A percentile compares a stretch with the other conserved stretches of the same genome.
These are phyloP conservation scores for Penicillium tannophilum DNA, from an alignment of 495 filamentous ascomycete species.

Conservation along the genomic window DNA sequence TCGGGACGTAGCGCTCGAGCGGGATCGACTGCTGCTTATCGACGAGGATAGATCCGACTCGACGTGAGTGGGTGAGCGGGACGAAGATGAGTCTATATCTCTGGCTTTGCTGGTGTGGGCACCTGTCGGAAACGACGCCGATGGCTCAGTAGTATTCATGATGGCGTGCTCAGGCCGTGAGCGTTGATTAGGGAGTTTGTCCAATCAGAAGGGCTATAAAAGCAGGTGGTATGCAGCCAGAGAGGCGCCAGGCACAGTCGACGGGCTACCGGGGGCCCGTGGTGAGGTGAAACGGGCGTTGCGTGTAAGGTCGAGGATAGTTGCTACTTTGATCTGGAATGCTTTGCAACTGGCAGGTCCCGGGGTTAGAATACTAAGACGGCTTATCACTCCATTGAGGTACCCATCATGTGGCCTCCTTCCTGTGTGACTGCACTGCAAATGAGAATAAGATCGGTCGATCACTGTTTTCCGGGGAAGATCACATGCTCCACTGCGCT, in stretches of 20 bases:
- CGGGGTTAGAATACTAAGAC: neutral
- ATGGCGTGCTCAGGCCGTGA: slow-evolving; percentile 39
- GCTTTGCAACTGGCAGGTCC: neutral
- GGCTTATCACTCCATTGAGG: slow-evolving; percentile 3
- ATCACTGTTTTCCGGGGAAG: slow-evolving; percentile 19
- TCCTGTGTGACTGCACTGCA: slow-evolving; percentile 4
- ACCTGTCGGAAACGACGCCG: slow-evolving; percentile 28
- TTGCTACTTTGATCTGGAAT: neutral
- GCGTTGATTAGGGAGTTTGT: slow-evolving; percentile 15
- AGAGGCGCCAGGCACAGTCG: slow-evolving; percentile 7
- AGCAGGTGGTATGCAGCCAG: slow-evolving; percentile 18
- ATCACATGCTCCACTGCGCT: slow-evolving; percentile 15
- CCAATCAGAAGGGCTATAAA: slow-evolving; percentile 15
- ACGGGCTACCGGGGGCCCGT: neutral
- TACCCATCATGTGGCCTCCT: slow-evolving; percentile 19
- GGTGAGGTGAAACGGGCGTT: neutral
- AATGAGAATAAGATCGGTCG: slow-evolving; percentile 9
- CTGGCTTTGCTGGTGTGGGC: slow-evolving; percentile 15
- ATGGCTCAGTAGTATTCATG: slow-evolving; percentile 41
- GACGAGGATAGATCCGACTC: slow-evolving; percentile 30
- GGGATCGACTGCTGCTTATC: slow-evolving; percentile 26
- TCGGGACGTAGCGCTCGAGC: slow-evolving; percentile 25
- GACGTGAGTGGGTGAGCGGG: slow-evolving; percentile 27
- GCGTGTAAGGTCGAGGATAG: neutral
- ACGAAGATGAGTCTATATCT: slow-evolving; percentile 30